A percentile compares a stretch with the other conserved stretches of the same genome.
Evolutionary conservation across 2,329 filamentous ascomycete genomes (phyloP).

Genomic region (Alternaria sp.): DNA sequence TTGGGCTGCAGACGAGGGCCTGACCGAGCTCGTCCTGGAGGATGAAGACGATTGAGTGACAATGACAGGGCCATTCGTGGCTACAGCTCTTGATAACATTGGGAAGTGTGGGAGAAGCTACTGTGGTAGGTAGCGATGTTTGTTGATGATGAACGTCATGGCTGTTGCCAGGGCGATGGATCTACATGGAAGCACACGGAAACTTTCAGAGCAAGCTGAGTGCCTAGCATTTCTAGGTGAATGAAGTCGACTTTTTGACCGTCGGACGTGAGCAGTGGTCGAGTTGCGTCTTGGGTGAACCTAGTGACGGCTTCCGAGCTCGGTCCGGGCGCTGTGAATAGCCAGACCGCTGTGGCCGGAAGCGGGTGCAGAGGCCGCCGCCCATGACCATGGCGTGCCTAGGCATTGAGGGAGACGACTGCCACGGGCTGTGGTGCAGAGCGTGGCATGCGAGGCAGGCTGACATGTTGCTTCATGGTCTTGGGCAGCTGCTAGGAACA

Average conservation of each 20-base stretch:
- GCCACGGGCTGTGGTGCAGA: constrained; percentile 14
- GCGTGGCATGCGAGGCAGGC: constrained; percentile 9
- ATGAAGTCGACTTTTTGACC: neutral
- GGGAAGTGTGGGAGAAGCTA: neutral
- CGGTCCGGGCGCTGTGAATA: constrained; percentile 10
- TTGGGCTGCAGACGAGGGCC: constrained; percentile 75
- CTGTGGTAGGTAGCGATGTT: constrained; percentile 7
- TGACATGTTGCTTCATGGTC: neutral
- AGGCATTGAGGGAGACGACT: constrained; percentile 5
- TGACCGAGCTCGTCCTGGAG: constrained; percentile 78
- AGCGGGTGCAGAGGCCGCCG: constrained; percentile 22
- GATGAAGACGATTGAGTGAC: constrained; percentile 56
- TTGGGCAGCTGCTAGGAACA: constrained; percentile 13
- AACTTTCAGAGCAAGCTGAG: neutral
- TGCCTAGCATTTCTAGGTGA: neutral
- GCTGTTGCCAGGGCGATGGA: constrained; percentile 12
- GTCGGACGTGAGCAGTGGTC: neutral
- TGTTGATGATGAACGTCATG: constrained; percentile 22
- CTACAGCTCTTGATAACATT: neutral
- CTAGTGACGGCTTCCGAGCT: constrained; percentile 6
- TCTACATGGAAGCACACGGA: neutral
- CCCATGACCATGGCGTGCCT: constrained; percentile 6
- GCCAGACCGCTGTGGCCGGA: constrained; percentile 22
- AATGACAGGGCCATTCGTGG: neutral
- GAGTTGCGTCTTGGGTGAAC: neutral